Evolutionary conservation across 164 flowering plant species (phyloP).

Genomic region (Nelumbo lutea): DNA sequence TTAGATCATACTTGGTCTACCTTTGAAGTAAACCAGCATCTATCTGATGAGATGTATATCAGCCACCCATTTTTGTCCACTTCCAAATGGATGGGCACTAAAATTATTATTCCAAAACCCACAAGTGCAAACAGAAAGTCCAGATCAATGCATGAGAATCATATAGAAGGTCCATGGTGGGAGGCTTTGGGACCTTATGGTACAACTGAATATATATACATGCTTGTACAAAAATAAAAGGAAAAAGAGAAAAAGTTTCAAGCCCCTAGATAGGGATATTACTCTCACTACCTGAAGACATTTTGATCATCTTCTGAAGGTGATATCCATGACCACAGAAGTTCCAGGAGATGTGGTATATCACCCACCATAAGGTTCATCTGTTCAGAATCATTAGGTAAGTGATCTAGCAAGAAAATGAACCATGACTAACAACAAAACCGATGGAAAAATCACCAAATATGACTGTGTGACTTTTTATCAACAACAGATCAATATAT

Average conservation of each 20-base stretch:
- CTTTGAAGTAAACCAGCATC: not conserved
- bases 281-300: slow-evolving; percentile 48
- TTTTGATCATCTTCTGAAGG: slow-evolving; percentile 69
- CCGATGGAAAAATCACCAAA: too few relatives aligned
- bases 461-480: too few relatives aligned
- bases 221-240: not conserved
- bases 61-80: too few relatives aligned
- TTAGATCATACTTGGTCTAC: not conserved
- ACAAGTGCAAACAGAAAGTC: slow-evolving; percentile 1
- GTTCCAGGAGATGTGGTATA: slow-evolving; percentile 73
- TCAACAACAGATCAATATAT: too few relatives aligned
- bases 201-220: not conserved
- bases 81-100: too few relatives aligned
- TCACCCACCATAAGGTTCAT: slow-evolving; percentile 94
- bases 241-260: not conserved
- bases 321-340: slow-evolving; percentile 94
- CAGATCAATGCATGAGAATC: not conserved
- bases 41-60: too few relatives aligned
- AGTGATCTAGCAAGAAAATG: not conserved
- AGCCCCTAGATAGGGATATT: not conserved
- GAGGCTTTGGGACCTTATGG: too few relatives aligned
- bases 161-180: not conserved
- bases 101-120: not conserved
- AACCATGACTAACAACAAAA: not conserved
- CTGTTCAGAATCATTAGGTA: slow-evolving; percentile 37